Evolutionary conservation across 2,329 filamentous ascomycete genomes (phyloP), one percentile per base, ranked within the genome.

Genomic region (Phialophora chinensis): DNA sequence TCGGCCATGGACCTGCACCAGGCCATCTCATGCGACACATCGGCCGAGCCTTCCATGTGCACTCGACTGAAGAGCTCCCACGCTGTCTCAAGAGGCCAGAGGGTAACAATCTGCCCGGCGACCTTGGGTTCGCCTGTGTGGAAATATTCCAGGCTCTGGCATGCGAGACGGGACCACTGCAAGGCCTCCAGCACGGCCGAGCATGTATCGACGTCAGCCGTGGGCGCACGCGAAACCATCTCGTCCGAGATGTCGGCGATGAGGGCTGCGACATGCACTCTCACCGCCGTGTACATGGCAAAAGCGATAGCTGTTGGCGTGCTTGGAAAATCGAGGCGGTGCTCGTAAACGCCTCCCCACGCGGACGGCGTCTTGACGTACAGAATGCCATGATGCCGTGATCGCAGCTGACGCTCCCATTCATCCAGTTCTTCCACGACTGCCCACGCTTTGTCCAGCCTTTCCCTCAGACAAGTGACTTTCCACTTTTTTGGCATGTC

Each of bases 81-180:
- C 3, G 66, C 66, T 31, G 64, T 62, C 20, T 71, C 66, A 10
- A 71, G 62, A 38, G 64, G 66, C 66, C 63, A 71, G 4, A 71
- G 35, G 4, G 61, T 71, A 12, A 63, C 56, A 8, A 69, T 63
- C n/a, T 64, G 64, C 25, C 66, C 66, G 23, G 57, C 23, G 42
- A 54, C 27, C 17, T 71, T 63, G 53, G 58, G 25, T 47, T 11
- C 29, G 25, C 57, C 58, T 6, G 62, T 68, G 50, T 68, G 66
- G 50, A 68, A 70, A 58, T 60, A 70, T n/a, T 70, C 68, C 17
- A 68, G 61, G 56, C 68, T 64, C 50, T 70, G 63, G 31, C 66
- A 69, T 23, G 69, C 63, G 29, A 63, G 50, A 20, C 64, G 54
- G 57, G 66, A 65, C 64, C 69, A 71, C n/a, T 55, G 57, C 31